A percentile compares a stretch with the other conserved stretches of the same genome.
Evolutionary conservation across 768 basidiomycete species (phyloP).

Genomic region (Pleurotus djamor): DNA sequence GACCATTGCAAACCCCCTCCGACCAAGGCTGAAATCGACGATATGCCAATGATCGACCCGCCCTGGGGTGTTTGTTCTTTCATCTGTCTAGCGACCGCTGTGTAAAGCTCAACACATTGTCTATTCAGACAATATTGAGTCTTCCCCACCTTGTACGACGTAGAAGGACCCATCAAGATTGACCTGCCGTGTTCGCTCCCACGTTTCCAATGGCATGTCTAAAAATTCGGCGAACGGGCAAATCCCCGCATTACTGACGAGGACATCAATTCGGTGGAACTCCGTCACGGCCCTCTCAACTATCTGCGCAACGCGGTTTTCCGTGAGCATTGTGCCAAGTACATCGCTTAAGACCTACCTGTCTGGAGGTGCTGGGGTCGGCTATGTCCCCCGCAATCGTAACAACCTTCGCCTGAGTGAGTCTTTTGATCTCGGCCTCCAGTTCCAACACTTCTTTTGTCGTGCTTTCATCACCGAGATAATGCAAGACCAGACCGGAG

Average conservation of each 20-base stretch:
- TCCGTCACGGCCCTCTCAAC: constrained; percentile 55
- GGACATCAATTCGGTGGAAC: constrained; percentile 62
- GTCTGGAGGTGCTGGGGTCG: constrained; percentile 48
- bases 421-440: constrained; percentile 39
- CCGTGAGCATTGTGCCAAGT: background rate
- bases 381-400: constrained; percentile 67
- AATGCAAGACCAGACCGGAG: constrained; percentile 61
- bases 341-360: constrained; percentile 30
- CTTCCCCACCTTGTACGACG: constrained; percentile 51
- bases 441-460: constrained; percentile 45
- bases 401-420: constrained; percentile 35
- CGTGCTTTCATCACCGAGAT: constrained; percentile 58
- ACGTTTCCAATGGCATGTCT: constrained; percentile 60
- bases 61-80: constrained; percentile 64
- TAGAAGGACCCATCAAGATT: constrained; percentile 80
- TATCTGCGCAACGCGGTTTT: constrained; percentile 40
- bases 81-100: constrained; percentile 77
- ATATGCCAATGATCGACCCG: constrained; percentile 73
- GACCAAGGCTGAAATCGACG: constrained; percentile 78
- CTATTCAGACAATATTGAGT: background rate
- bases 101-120: constrained; percentile 7
- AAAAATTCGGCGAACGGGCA: constrained; percentile 79
- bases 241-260: constrained; percentile 54
- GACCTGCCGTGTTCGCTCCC: constrained; percentile 65
- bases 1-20: constrained; percentile 73